Evolutionary conservation across 768 basidiomycete genomes (phyloP).

Genomic region (Termitomyces sp.): DNA sequence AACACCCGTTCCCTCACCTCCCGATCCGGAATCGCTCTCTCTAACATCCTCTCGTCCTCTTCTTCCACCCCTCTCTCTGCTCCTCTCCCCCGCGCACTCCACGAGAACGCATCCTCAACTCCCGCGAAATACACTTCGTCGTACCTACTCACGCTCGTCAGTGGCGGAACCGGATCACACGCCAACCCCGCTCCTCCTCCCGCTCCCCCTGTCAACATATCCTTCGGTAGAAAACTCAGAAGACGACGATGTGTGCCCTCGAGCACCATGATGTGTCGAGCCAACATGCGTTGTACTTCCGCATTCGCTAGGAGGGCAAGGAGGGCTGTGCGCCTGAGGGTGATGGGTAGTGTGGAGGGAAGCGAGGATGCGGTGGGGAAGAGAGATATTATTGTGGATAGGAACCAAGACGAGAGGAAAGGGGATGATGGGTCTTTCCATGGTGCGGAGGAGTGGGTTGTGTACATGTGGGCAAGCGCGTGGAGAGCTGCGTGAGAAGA

Average conservation of each 20-base stretch:
- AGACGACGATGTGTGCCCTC: conserved; percentile 58
- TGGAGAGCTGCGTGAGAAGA: conserved; percentile 54
- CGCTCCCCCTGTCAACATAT: conserved; percentile 32
- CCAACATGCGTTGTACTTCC: conserved; percentile 49
- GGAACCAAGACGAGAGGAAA: conserved; percentile 68
- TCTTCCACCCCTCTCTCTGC: conserved; percentile 29
- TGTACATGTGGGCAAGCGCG: conserved; percentile 87
- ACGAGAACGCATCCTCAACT: conserved; percentile 45
- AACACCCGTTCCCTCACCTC: conserved; percentile 36
- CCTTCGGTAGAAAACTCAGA: conserved; percentile 68
- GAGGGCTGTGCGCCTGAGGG: conserved; percentile 28
- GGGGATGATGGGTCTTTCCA: conserved; percentile 75
- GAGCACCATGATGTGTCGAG: conserved; percentile 77
- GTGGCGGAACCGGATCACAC: conserved; percentile 87
- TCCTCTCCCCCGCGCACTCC: conserved; percentile 22
- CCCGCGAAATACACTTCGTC: conserved; percentile 73
- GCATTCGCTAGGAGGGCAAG: conserved; percentile 35
- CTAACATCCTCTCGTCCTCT: conserved; percentile 49
- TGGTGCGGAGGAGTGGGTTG: conserved; percentile 64
- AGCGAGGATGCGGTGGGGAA: conserved; percentile 40
- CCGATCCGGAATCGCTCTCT: conserved; percentile 54
- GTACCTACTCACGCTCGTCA: conserved; percentile 55
- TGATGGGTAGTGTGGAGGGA: conserved; percentile 32
- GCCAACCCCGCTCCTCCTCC: conserved; percentile 54
- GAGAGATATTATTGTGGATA: conserved; percentile 44